A percentile compares a stretch with the other conserved stretches of the same genome.
Conservation (phyloP, 768 basidiomycete species). For the Termitomyces sp. region DNA sequence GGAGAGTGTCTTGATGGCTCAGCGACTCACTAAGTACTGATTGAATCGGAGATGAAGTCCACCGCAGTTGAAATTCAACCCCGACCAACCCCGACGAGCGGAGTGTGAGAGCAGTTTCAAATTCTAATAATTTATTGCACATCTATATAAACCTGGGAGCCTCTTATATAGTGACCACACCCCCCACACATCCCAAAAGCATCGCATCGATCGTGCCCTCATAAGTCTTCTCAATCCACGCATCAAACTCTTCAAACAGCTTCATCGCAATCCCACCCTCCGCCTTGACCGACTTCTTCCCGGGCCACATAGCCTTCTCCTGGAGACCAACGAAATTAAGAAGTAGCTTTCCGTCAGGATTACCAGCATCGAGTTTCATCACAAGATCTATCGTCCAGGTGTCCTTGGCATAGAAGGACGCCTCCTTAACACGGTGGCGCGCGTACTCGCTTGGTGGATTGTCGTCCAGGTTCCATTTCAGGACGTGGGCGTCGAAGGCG, state of each 20-base stretch:
- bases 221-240: slow-evolving; percentile 66
- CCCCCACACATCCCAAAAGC: slow-evolving; percentile 71
- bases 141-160: neutral
- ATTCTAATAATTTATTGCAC: no score
- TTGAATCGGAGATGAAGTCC: neutral
- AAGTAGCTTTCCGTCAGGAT: slow-evolving; percentile 34
- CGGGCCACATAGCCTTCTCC: slow-evolving; percentile 86
- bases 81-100: no score
- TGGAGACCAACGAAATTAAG: slow-evolving; percentile 83
- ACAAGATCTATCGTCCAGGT: slow-evolving; percentile 74
- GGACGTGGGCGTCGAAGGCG: slow-evolving; percentile 88
- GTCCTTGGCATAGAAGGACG: slow-evolving; percentile 78
- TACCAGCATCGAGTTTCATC: slow-evolving; percentile 45
- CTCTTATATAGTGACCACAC: slow-evolving; percentile 41
- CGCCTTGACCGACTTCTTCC: slow-evolving; percentile 51
- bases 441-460: slow-evolving; percentile 73
- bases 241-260: slow-evolving; percentile 73
- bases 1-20: neutral
- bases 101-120: no score
- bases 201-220: slow-evolving; percentile 65
- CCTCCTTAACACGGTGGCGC: slow-evolving; percentile 91
- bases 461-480: slow-evolving; percentile 80
- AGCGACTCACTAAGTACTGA: neutral
- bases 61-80: no score
- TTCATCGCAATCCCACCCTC: slow-evolving; percentile 60